Conservation (phyloP, 176 grass and related monocot species). For the Oryza meyeriana region DNA sequence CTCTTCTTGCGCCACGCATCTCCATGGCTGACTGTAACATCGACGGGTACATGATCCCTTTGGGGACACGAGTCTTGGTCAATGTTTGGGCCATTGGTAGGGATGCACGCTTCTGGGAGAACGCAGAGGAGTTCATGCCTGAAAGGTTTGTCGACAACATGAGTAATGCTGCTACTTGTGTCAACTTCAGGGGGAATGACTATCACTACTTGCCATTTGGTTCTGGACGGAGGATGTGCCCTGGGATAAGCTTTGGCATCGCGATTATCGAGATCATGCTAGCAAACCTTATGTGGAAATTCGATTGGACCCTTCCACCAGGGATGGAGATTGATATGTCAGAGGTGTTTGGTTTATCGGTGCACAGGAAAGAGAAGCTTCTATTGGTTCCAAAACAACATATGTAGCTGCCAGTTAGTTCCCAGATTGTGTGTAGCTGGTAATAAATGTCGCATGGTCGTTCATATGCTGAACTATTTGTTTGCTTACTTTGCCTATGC, state of each 20-base stretch:
- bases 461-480: no score
- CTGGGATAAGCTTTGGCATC: neutral
- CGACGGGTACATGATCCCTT: neutral
- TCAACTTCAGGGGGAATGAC: neutral
- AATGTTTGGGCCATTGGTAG: neutral
- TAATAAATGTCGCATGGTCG: no score
- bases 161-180: neutral
- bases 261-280: neutral
- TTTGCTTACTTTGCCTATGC: no score
- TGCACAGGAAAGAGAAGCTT: no score
- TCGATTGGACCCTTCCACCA: neutral
- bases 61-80: neutral
- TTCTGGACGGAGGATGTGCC: neutral
- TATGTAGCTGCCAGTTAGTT: no score
- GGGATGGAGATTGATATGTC: no score
- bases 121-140: neutral
- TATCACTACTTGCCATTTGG: slow-evolving; percentile 6
- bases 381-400: no score
- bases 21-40: neutral
- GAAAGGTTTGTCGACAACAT: neutral
- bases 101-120: neutral
- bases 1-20: neutral
- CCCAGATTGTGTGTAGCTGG: no score
- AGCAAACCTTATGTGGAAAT: neutral
- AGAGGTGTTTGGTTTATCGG: no score